phyloP scores from a whole-genome alignment of 2,329 filamentous ascomycete species.

The Huntiella savannae region DNA sequence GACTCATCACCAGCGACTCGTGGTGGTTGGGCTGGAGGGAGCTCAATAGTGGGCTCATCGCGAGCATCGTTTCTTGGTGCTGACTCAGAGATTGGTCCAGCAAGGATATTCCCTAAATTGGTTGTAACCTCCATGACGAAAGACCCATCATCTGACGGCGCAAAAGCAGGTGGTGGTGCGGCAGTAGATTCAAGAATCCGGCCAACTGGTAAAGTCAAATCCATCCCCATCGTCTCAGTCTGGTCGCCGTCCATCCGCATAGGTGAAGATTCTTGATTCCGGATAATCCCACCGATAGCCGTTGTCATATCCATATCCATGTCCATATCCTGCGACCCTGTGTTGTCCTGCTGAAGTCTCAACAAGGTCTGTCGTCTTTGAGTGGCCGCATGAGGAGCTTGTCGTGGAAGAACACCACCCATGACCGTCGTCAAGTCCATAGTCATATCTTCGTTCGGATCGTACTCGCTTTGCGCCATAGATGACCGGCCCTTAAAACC shows the following conservation, averaged over 20 bases:
- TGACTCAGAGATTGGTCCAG: background rate
- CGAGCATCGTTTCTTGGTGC: background rate
- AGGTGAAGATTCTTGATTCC: conserved; percentile 22
- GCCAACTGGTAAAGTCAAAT: conserved; percentile 41
- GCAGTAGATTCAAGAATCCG: conserved; percentile 27
- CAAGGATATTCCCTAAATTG: conserved; percentile 42
- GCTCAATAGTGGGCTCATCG: conserved; percentile 15
- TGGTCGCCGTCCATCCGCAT: conserved; percentile 17
- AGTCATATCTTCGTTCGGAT: conserved; percentile 49
- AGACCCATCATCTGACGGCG: conserved; percentile 21
- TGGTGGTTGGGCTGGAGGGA: background rate
- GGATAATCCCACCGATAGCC: conserved; percentile 60
- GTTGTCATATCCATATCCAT: conserved; percentile 72
- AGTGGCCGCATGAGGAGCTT: conserved; percentile 13
- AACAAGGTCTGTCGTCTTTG: conserved; percentile 16
- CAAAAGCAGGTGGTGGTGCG: background rate
- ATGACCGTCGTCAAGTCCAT: conserved; percentile 59
- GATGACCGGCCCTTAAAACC: conserved; percentile 33
- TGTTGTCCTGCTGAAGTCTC: conserved; percentile 11
- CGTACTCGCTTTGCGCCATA: conserved; percentile 18
- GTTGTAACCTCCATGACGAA: conserved; percentile 51
- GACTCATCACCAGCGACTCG: too few species aligned
- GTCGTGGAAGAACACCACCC: conserved; percentile 28
- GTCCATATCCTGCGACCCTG: conserved; percentile 23
- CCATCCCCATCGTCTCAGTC: conserved; percentile 29